A percentile compares a stretch with the other conserved stretches of the same genome.
These are phyloP conservation scores for Paecilomyces sp. DNA, from an alignment of 2,329 filamentous ascomycete species.

Conservation along the genomic window DNA sequence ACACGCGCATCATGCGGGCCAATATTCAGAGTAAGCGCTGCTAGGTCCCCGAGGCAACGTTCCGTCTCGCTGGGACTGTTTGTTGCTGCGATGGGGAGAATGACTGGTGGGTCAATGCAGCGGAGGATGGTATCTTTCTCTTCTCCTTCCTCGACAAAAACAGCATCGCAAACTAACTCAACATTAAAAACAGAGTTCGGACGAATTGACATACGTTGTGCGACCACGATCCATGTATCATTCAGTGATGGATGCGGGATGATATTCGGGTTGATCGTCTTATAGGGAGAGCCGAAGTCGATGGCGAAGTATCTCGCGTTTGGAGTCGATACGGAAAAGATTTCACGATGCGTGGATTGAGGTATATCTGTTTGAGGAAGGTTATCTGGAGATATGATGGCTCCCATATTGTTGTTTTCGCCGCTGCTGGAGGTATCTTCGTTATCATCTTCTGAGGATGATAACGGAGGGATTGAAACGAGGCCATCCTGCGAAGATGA, in stretches of 20 bases:
- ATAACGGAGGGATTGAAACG: not conserved
- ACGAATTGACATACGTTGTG: constrained; percentile 29
- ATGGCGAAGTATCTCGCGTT: not conserved
- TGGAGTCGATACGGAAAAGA: not conserved
- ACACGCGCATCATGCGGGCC: constrained; percentile 55
- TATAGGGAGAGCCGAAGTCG: constrained; percentile 30
- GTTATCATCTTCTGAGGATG: not conserved
- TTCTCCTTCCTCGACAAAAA: not conserved
- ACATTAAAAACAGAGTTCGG: not conserved
- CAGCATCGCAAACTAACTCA: not conserved
- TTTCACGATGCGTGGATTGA: not conserved
- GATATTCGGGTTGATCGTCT: constrained; percentile 50
- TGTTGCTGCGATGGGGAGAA: constrained; percentile 44
- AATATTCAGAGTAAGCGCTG: constrained; percentile 36
- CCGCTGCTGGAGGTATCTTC: not conserved
- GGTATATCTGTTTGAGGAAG: not conserved
- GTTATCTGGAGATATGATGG: not conserved
- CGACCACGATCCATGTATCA: constrained; percentile 47
- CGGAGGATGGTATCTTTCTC: not conserved
- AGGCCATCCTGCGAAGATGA: not conserved
- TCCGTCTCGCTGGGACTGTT: constrained; percentile 16
- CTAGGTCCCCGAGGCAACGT: constrained; percentile 40
- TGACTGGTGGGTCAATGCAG: constrained; percentile 22
- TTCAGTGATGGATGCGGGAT: constrained; percentile 46
- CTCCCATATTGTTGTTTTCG: not conserved